These are phyloP conservation scores for Trichoderma pleuroti DNA, from an alignment of 2,329 filamentous ascomycete genomes.

Conservation along the genomic window DNA sequence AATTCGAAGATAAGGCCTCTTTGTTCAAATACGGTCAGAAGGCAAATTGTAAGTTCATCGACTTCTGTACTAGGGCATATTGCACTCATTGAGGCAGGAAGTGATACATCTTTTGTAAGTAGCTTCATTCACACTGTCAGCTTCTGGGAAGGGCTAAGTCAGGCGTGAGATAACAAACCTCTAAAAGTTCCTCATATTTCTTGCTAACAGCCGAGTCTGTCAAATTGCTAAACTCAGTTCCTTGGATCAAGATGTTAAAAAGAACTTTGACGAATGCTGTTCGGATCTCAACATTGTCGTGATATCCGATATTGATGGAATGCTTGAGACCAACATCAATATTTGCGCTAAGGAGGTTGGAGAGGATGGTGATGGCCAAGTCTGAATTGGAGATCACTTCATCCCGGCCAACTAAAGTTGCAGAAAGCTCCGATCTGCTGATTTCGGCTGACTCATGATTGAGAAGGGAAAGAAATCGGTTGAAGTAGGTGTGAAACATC, in stretches of 20 bases:
- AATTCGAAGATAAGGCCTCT: conserved; percentile 60
- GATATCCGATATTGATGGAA: conserved; percentile 66
- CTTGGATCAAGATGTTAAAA: conserved; percentile 68
- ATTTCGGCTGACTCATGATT: conserved; percentile 53
- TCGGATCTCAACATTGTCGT: conserved; percentile 65
- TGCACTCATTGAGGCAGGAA: conserved; percentile 61
- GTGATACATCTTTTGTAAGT: conserved; percentile 58
- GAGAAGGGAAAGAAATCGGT: conserved; percentile 62
- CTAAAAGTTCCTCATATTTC: conserved; percentile 63
- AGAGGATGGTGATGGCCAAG: conserved; percentile 63
- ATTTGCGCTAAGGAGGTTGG: conserved; percentile 66
- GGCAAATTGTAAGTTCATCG: conserved; percentile 64
- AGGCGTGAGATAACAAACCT: conserved; percentile 33
- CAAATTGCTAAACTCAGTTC: conserved; percentile 66
- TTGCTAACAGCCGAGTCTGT: conserved; percentile 64
- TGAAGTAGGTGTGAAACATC: conserved; percentile 70
- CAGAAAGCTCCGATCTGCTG: conserved; percentile 26
- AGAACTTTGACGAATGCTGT: conserved; percentile 68
- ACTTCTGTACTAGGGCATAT: conserved; percentile 66
- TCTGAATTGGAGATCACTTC: conserved; percentile 56
- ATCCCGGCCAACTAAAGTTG: conserved; percentile 44
- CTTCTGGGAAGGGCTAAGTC: background rate
- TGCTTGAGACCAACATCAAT: conserved; percentile 70
- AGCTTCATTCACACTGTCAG: conserved; percentile 38
- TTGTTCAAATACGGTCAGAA: conserved; percentile 68